Percentiles rank a stretch among this genome's conserved stretches.
phyloP scores from a whole-genome alignment of 441 rosid species.

The Arabidopsis lyrata region DNA sequence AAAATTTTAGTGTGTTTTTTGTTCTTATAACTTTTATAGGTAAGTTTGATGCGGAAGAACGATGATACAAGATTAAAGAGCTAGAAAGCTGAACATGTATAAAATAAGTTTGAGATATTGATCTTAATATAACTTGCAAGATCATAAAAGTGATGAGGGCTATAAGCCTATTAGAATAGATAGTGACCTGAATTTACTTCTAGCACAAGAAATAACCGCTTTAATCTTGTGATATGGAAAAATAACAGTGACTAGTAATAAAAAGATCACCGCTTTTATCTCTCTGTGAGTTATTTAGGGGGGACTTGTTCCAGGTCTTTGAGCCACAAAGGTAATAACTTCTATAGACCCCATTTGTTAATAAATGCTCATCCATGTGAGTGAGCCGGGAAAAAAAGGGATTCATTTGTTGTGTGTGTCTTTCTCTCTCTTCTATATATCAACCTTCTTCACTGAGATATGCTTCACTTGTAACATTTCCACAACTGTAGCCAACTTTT shows the following conservation, averaged over 20 bases:
- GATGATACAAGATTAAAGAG: conserved; percentile 1
- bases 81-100: neutral
- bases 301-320: conserved; percentile 37
- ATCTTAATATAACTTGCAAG: conserved; percentile 13
- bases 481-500: conserved; percentile 30
- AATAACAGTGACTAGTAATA: conserved; percentile 36
- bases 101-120: neutral
- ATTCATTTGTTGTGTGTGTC: conserved; percentile 36
- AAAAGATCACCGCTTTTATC: conserved; percentile 36
- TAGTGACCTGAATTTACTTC: conserved; percentile 37
- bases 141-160: conserved; percentile 30
- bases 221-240: conserved; percentile 30
- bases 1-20: neutral
- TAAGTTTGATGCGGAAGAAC: neutral
- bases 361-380: conserved; percentile 46
- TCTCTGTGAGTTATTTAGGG: conserved; percentile 1
- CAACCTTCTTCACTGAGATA: conserved; percentile 36
- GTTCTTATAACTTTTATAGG: neutral
- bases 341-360: conserved; percentile 39
- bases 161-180: conserved; percentile 20
- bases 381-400: conserved; percentile 38
- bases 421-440: conserved; percentile 40
- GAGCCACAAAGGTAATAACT: conserved; percentile 43
- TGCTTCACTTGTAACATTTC: conserved; percentile 40
- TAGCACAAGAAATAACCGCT: conserved; percentile 38